Evolutionary conservation across 306 rosid species (phyloP), one percentile per base, ranked within the genome.

Genomic region (Pterocarpus macrocarpus): DNA sequence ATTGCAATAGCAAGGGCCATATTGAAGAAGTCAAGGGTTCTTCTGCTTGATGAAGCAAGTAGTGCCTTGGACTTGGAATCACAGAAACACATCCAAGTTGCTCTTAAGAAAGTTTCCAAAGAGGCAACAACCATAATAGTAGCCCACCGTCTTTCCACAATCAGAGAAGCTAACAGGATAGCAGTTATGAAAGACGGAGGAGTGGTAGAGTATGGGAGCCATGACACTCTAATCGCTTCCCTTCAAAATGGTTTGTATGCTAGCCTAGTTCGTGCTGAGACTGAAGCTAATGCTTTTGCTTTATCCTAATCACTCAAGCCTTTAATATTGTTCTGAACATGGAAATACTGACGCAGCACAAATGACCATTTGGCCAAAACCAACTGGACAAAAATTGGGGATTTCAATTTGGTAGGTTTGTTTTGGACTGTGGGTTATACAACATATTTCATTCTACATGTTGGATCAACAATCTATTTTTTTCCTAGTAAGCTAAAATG

Each of bases 21-120:
- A 59, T 57, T 95, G 72, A 95, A 91, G 90, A 91, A 81, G 80
- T 87, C 97, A 73, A 91, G 86, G 69, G 85, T 95, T 14, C 72
- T 93, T 53, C 82, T 91, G 22, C 91, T 93, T 83, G 99, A 95
- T 86, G 99, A 95, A 86, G 97, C 99, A 81, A 93, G 97, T 83
- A 95, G 97, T 88, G 94, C 96, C 47, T 70, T 93, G 82, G 99
- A 93, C 85, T 81, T 89, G 75, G 97, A 95, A 81, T 90, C 98
- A 58, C 97, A 90, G 88, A 86, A 84, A 45, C 92, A 90, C 81
- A 87, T 93, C 58, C 94, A 95, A 87, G 86, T 84, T 17, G 94
- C 99, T 47, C 86, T 93, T 1, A 83, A 71, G 70, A 87, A 88
- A 45, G 85, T 83, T 36, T 63, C 89, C 11, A 82, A 83, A 62